Base-by-base conservation (phyloP, 164 flowering plant genomes). In the Nymphaea thermarum region DNA sequence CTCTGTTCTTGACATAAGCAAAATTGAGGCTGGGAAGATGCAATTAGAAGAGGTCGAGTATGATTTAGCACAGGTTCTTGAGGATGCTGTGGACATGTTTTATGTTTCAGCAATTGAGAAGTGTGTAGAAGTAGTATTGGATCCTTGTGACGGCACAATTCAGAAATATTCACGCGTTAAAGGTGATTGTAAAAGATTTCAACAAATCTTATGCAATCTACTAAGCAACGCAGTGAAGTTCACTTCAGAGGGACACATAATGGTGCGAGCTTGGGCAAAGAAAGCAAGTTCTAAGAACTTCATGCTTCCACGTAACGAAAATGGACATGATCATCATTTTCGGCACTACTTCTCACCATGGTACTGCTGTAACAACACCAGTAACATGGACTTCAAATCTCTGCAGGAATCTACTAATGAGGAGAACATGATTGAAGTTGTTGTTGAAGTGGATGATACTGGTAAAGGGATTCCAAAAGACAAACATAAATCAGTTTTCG, bases 391-490 rank as follows among this genome's bases (percentile, higher is more conserved):
- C 57, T 51, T 51, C 15, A 10, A 51, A 51, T 51, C 8, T 51
- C 57, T 51, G 14, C 57, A 51, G 8, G 57, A 5, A 3, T 10
- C 8, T 51, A 8, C 57, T 51, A 51, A 51, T 51, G 57, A 51
- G 8, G 12, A 51, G 14, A 51, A 51, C 57, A 8, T 51, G 57
- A 51, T 86, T 75, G 92, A 94, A 53, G 81, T 85, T 71, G 71
- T 83, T 12, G 74, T 88, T 66, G 93, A 91, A 75, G 93, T 91
- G 65, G 87, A 85, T 63, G 98, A 91, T 66, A 85, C 96, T 11
- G 99, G 99, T 3, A 80, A 68, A 70, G 99, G 99, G 41, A 87
- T 91, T 25, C 91, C 99, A 0, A 87, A 81, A 63, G 99, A 94
- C 72, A 84, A 86, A 76, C 78, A 72, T 6, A 76, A 81, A 43